Conservation (phyloP, 192 early-diverging fungal species). For the Dissophora globulifera region DNA sequence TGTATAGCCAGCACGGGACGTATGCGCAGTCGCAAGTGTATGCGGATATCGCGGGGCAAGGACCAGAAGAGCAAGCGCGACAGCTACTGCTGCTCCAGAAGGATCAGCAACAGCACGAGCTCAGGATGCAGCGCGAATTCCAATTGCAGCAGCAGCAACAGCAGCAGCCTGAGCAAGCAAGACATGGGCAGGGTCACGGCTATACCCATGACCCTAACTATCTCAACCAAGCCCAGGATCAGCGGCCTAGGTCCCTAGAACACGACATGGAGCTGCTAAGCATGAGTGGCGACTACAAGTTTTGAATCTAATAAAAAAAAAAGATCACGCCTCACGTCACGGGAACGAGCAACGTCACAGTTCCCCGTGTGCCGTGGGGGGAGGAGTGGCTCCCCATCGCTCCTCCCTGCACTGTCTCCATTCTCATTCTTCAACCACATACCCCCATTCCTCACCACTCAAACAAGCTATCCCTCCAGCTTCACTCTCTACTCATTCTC, state of each 20-base stretch:
- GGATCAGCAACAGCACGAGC: constrained; percentile 31
- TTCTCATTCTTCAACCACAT: too few relatives aligned
- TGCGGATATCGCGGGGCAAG: constrained; percentile 7
- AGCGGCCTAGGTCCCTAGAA: constrained; percentile 23
- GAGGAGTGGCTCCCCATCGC: too few relatives aligned
- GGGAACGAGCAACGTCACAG: too few relatives aligned
- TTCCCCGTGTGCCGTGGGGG: too few relatives aligned
- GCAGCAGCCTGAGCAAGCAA: constrained; percentile 1
- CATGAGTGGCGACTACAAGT: constrained; percentile 45
- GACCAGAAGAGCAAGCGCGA: constrained; percentile 21
- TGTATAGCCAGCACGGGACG: constrained; percentile 14
- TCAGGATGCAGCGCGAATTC: constrained; percentile 22
- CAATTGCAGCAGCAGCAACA: constrained; percentile 25
- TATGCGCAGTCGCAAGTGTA: constrained; percentile 20
- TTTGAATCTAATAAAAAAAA: constrained; percentile 9
- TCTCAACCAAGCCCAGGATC: constrained; percentile 1
- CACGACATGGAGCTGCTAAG: constrained; percentile 37
- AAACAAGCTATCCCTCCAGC: not conserved
- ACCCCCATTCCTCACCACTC: too few relatives aligned
- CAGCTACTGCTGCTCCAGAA: constrained; percentile 23
- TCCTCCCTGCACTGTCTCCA: not conserved
- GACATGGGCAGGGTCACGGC: not conserved
- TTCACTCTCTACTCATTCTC: not conserved
- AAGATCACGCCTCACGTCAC: too few relatives aligned
- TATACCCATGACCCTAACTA: constrained; percentile 5